Evolutionary conservation across 2,329 filamentous ascomycete genomes (phyloP), one percentile per base, ranked within the genome.

Genomic region (Metarhizium humberi): DNA sequence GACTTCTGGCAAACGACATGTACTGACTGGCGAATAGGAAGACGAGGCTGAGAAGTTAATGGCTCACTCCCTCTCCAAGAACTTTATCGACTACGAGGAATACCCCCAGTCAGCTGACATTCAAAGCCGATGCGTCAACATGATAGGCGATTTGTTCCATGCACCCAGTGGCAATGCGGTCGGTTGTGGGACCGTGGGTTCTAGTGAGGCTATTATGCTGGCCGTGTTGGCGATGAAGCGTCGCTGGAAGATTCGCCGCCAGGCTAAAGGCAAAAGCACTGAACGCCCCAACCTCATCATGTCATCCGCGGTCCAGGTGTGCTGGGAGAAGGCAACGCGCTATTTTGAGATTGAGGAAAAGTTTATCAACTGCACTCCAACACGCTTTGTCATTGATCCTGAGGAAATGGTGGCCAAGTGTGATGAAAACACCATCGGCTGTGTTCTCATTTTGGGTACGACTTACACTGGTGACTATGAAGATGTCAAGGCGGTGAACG

Each of bases 381-480:
- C 84, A 0, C 75, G 84, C 58, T 86, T 76, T 62, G 81, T 86
- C 53, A 81, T 87, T 58, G 83, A 86, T 62, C 83, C 84, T 0
- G 71, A 78, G 59, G 71, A 85, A 72, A 78, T 82, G 2, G 82
- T 86, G 5, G 25, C 32, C 36, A 38, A n/a, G 25, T 56, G 55
- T 40, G 55, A 58, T 30, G 57, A 58, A 69, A 86, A 86, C 67
- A 87, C 83, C 11, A 96, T 97, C 65, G 92, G 92, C 57, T 96
- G 96, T 64, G 96, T 91, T 67, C 81, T 84, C 56, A 96, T 97
- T 61, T 73, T 97, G 2, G 92, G 92, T 8, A 94, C 90, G 2
- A 97, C 92, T 0, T 96, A 96, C 72, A 96, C 92, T 0, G 92
- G 92, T 4, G 88, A 96, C 75, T 95, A 97, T 65, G 92, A 96